Base-by-base conservation (phyloP, 495 filamentous ascomycete species). In the Alectoria sarmentosa region DNA sequence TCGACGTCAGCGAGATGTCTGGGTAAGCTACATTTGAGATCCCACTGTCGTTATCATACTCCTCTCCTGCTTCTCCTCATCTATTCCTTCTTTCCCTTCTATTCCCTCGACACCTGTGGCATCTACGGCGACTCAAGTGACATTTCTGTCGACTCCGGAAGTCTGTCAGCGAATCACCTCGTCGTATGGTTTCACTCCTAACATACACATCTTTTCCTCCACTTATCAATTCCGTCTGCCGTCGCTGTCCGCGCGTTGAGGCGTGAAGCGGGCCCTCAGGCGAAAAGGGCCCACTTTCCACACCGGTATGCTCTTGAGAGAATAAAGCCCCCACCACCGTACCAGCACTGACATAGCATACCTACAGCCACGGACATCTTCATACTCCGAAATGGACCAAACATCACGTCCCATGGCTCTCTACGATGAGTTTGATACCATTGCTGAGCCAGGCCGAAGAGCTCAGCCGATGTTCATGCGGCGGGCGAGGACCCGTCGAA, bases 401-500 rank as follows among this genome's bases (percentile, higher is more conserved):
- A 32, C 41, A n/a, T 61, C 63, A 28, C 67, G 63, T 48, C 55
- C 63, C 1, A 67, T 66, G 46, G 23, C 56, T 34, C 60, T 56
- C 23, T 63, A 68, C 32, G 56, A 64, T 55, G 63, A 63, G 4
- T 72, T 72, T 37, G 70, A 72, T 36, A 66, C 58, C 19, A 69
- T 72, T 32, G 42, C 65, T 14, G 70, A 72, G 39, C 70, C 70
- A 14, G 60, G 63, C 32, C 46, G 56, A 42, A 59, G 63, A 30
- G 46, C 66, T 21, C 67, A 62, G 36, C 68, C 70, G 6, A 66
- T 68, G 54, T 69, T 72, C 57, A 56, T 72, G 64, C 68, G 70
- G 21, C 64, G 68, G 41, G 59, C 68, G 13, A 70, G 66, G 55
- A 42, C 70, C 21, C 65, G 70, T 55, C 70, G 70, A 41, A 66